These are phyloP conservation scores for Aspergillus wentii DNA, from an alignment of 495 filamentous ascomycete genomes.

Conservation along the genomic window DNA sequence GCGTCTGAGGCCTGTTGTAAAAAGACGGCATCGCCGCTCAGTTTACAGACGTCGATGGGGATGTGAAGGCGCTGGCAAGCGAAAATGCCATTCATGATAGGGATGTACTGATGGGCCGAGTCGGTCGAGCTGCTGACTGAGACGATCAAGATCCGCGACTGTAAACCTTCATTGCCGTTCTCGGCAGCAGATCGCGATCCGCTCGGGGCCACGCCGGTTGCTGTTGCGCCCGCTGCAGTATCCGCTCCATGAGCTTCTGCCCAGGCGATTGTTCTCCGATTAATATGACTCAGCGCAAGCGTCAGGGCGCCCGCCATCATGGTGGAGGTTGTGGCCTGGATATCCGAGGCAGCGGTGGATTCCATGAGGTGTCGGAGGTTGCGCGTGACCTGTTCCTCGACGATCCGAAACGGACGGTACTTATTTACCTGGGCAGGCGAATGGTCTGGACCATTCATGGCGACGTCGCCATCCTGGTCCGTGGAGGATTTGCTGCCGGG, in stretches of 20 bases:
- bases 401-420: constrained; percentile 82
- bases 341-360: constrained; percentile 53
- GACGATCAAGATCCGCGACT: constrained; percentile 85
- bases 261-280: constrained; percentile 51
- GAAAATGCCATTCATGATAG: constrained; percentile 97
- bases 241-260: constrained; percentile 41
- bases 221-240: constrained; percentile 20
- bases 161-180: constrained; percentile 43
- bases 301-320: constrained; percentile 90
- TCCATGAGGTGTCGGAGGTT: constrained; percentile 66
- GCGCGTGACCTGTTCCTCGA: constrained; percentile 71
- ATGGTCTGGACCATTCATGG: constrained; percentile 21
- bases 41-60: constrained; percentile 83
- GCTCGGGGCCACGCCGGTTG: constrained; percentile 22
- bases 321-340: constrained; percentile 61
- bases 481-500: constrained; percentile 18
- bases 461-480: constrained; percentile 32
- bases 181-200: constrained; percentile 38
- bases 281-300: constrained; percentile 82
- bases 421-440: constrained; percentile 66
- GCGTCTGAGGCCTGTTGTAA: constrained; percentile 91
- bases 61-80: constrained; percentile 79
- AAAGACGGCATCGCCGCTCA: constrained; percentile 85
- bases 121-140: constrained; percentile 77
- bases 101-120: constrained; percentile 87